A percentile compares a stretch with the other conserved stretches of the same genome.
These are phyloP conservation scores for Aspergillus thermomutatus DNA, from an alignment of 2,329 filamentous ascomycete species.

Conservation along the genomic window DNA sequence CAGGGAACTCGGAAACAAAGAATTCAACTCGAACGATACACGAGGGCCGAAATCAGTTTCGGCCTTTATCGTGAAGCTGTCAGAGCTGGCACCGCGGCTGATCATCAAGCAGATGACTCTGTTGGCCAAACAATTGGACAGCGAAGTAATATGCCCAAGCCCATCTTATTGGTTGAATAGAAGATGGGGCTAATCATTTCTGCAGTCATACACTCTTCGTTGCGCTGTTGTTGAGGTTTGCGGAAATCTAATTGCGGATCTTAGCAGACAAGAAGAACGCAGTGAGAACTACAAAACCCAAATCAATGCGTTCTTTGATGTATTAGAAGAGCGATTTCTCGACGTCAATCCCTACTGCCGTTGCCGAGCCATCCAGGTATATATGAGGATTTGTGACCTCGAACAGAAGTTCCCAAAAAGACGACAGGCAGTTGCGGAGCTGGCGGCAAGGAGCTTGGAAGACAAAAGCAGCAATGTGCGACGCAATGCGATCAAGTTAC, in stretches of 20 bases:
- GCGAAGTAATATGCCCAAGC: conserved; percentile 64
- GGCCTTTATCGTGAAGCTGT: conserved; percentile 86
- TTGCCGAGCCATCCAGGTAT: conserved; percentile 88
- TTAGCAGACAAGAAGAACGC: conserved; percentile 87
- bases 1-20: conserved; percentile 90
- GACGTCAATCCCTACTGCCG: conserved; percentile 96
- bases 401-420: conserved; percentile 94
- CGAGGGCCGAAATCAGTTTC: conserved; percentile 96
- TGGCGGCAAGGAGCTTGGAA: conserved; percentile 84
- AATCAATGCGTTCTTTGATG: conserved; percentile 94
- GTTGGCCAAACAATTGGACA: conserved; percentile 90
- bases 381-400: conserved; percentile 86
- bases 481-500: conserved; percentile 88
- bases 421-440: conserved; percentile 79
- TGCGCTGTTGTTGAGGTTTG: conserved; percentile 96
- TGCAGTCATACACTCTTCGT: conserved; percentile 81
- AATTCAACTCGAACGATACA: conserved; percentile 95
- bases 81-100: conserved; percentile 82
- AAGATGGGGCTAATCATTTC: conserved; percentile 9
- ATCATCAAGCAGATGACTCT: conserved; percentile 98
- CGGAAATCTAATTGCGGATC: conserved; percentile 86
- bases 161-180: background rate
- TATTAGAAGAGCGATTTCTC: conserved; percentile 91
- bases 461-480: conserved; percentile 98
- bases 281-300: conserved; percentile 92